Evolutionary conservation across 306 rosid species (phyloP), one percentile per base, ranked within the genome.

Genomic region (Prunus fruticosa): DNA sequence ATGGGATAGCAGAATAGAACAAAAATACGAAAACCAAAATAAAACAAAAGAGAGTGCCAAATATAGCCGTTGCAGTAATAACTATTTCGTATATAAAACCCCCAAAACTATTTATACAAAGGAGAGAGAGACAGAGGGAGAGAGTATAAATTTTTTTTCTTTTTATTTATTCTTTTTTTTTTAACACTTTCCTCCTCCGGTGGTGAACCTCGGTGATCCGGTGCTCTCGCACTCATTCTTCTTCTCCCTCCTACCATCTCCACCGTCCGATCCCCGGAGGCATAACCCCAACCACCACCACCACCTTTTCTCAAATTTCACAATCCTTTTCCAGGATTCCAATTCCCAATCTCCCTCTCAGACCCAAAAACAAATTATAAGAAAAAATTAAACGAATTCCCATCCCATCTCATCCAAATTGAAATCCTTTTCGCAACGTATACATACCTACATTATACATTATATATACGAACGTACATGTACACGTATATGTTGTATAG

Each of bases 201-300:
- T 73, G 85, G 82, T 72, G 82, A 78, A 28, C 74, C 83, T 82
- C 84, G 82, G 85, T 67, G 83, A 80, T 82, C 88, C 87, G 76
- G 78, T 79, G 84, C 85, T 83, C 79, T 74, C 81, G 81, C 83
- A 30, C 60, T 52, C 27, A 27, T 66, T 34, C 23, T n/a, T 54
- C 38, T 28, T 49, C 34, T 46, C 43, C 28, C 53, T 62, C 72
- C 64, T 22, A 22, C 53, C 23, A 38, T 22, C 73, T 57, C 64
- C 52, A 52, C 28, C 57, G 53, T 63, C 30, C 64, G 45, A 46
- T 77, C 64, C 38, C 74, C 76, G 67, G 69, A 32, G 64, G 78
- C 38, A n/a, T 7, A 67, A 30, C 64, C 56, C 71, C 73, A 47
- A 57, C 20, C 51, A 18, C 72, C 22, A 5, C 61, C 4, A 15